Evolutionary conservation across 257 asterid species (phyloP).

Genomic region (Leptodermis oblonga): DNA sequence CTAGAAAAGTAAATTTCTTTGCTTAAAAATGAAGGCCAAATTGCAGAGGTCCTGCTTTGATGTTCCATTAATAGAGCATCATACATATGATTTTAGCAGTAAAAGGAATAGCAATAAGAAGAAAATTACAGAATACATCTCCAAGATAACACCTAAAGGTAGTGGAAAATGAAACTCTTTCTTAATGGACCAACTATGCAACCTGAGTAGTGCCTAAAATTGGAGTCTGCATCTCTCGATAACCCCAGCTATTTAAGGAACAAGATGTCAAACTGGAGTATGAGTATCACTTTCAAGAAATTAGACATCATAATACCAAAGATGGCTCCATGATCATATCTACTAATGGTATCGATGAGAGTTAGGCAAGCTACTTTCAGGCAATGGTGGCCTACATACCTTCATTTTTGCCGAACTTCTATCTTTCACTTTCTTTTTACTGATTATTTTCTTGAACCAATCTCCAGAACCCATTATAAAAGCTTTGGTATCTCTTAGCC

Average conservation of each 20-base stretch:
- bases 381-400: constrained; percentile 33
- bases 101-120: not conserved
- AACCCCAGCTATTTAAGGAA: not conserved
- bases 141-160: not conserved
- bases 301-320: not conserved
- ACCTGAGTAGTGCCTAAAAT: not conserved
- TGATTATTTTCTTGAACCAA: constrained; percentile 73
- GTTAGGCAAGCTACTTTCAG: not conserved
- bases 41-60: not conserved
- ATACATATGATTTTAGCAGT: not conserved
- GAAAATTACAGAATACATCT: not conserved
- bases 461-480: constrained; percentile 61
- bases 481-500: constrained; percentile 19
- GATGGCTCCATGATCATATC: not conserved
- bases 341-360: not conserved
- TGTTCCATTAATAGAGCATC: not conserved
- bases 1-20: not conserved
- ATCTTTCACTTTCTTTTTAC: constrained; percentile 54
- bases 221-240: not conserved
- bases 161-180: not conserved
- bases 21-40: not conserved
- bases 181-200: not conserved
- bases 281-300: not conserved
- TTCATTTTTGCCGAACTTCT: constrained; percentile 40
- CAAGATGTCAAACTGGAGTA: not conserved